Base-by-base conservation (phyloP, 108 stramenopile genomes). In the Epipyxis sp. region DNA sequence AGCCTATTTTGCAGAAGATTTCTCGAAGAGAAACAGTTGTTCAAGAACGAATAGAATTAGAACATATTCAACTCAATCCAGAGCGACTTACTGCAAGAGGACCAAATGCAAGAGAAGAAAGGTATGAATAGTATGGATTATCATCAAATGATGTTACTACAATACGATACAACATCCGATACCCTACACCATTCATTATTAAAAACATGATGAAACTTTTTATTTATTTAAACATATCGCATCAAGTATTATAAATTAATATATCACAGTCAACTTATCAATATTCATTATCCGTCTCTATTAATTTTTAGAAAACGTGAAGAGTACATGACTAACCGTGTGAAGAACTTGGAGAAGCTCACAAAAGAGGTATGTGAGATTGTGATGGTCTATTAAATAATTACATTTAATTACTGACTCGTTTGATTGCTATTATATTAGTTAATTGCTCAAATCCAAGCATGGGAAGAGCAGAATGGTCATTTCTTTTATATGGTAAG, bases 231-330 rank as follows among this genome's bases (percentile, higher is more conserved):
- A n/a, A n/a, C n/a, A n/a, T n/a, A n/a, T n/a, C n/a, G n/a, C n/a
- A n/a, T n/a, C n/a, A n/a, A n/a, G n/a, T n/a, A n/a, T n/a, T n/a
- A n/a, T n/a, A n/a, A n/a, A n/a, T n/a, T n/a, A n/a, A n/a, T n/a
- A n/a, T n/a, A n/a, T n/a, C n/a, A n/a, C n/a, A n/a, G n/a, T n/a
- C n/a, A n/a, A n/a, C n/a, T n/a, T n/a, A n/a, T n/a, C n/a, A n/a
- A n/a, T n/a, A n/a, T n/a, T n/a, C n/a, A n/a, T n/a, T n/a, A n/a
- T n/a, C n/a, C n/a, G n/a, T n/a, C n/a, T n/a, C n/a, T n/a, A n/a
- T n/a, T n/a, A n/a, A n/a, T n/a, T n/a, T n/a, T n/a, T n/a, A n/a
- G 71, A 10, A 74, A 74, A 42, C 71, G 71, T 37, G 71, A 74
- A 74, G 71, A 74, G 34, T 37, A 13, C 10, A 74, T 74, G 71